Evolutionary conservation across 2,329 filamentous ascomycete species (phyloP), one percentile per base, ranked within the genome.

Genomic region (Alternaria triticina): DNA sequence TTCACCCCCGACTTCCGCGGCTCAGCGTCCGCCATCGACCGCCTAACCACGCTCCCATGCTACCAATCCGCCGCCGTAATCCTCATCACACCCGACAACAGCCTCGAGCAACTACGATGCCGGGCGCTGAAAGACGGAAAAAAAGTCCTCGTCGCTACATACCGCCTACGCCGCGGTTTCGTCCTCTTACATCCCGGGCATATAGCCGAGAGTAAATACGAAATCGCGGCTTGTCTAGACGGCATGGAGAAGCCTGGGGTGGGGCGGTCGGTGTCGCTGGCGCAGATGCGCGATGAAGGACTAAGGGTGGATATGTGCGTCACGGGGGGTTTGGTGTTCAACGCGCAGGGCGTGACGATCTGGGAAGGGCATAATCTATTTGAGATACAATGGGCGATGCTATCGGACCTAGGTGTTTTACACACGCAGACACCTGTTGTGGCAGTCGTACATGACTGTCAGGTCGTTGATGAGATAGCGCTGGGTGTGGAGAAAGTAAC

Each of bases 1-100:
- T 83, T 82, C 70, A 81, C 81, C 45, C 77, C 82, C 49, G 81
- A 83, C 66, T 84, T 84, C 61, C 69, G 72, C 6, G 76, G 74
- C 51, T 83, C 82, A 0, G 57, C 71, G 3, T 62, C 67, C 1
- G 82, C 82, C 1, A 72, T 74, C 15, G 65, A 73, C 7, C 74
- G 71, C 36, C 66, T 83, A 3, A 57, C 70, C 1, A 59, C 72
- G 4, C 67, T 82, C 15, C 70, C 74, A 5, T 74, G 70, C 57
- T 83, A 83, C 64, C 51, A 66, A 17, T 54, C 64, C 9, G 75
- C 77, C 4, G 44, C 60, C 11, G 72, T 73, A 5, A 64, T 84
- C 49, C 82, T 83, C 62, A 77, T 82, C 22, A 80, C 81, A 6
- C 79, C 81, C 3, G 82, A 84, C 65, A 83, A 83, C 61, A 82